Evolutionary conservation across 2,329 filamentous ascomycete genomes (phyloP).

Genomic region (Golovinomyces cichoracearum): DNA sequence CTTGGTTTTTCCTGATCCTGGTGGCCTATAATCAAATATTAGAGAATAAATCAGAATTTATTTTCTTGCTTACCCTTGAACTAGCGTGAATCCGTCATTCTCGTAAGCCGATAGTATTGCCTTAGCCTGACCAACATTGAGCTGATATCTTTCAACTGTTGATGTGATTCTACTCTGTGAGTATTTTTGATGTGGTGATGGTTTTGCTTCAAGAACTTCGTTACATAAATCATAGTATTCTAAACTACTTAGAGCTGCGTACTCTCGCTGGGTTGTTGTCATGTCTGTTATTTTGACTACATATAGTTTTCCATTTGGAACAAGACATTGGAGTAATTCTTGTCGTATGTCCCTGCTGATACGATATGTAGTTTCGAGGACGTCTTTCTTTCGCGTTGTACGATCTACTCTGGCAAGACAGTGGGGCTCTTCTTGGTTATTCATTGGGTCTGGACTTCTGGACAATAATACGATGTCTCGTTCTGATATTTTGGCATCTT

Average conservation of each 20-base stretch:
- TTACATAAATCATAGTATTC: conserved; percentile 92
- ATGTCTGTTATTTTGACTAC: conserved; percentile 75
- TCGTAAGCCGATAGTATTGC: conserved; percentile 78
- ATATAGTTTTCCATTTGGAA: conserved; percentile 41
- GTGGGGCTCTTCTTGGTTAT: conserved; percentile 38
- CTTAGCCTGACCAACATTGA: conserved; percentile 74
- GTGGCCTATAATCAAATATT: conserved; percentile 30
- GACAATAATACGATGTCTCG: conserved; percentile 79
- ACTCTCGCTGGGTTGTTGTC: conserved; percentile 85
- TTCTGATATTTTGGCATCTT: conserved; percentile 48
- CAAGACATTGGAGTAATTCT: conserved; percentile 34
- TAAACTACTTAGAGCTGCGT: conserved; percentile 66
- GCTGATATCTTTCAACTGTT: conserved; percentile 48
- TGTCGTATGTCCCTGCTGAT: conserved; percentile 31
- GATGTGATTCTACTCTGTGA: conserved; percentile 43
- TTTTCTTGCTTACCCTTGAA: conserved; percentile 42
- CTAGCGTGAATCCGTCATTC: conserved; percentile 89
- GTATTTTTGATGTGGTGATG: conserved; percentile 67
- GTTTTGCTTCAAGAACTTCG: conserved; percentile 69
- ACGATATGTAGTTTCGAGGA: conserved; percentile 64
- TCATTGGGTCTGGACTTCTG: conserved; percentile 42
- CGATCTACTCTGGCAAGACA: conserved; percentile 68
- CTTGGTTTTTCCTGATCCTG: conserved; percentile 93
- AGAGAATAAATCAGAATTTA: not conserved
- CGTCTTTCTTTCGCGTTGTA: conserved; percentile 54